Evolutionary conservation across 2,329 filamentous ascomycete genomes (phyloP).

Genomic region (Penicillium sclerotiorum): DNA sequence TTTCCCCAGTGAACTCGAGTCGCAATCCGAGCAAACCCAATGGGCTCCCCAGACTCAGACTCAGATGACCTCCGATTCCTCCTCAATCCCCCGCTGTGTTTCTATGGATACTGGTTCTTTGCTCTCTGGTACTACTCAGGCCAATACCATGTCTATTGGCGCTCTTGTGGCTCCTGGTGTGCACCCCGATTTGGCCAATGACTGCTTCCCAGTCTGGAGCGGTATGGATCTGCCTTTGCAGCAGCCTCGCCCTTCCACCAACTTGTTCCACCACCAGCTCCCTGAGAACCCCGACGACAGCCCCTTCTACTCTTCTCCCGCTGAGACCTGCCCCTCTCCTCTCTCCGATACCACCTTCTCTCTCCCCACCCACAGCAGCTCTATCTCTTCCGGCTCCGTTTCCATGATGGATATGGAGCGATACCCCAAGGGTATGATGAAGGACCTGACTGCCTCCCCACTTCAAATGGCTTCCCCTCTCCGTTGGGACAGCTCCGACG

Average conservation of each 20-base stretch:
- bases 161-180: slow-evolving; percentile 39
- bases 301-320: slow-evolving; percentile 46
- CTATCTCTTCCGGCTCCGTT: slow-evolving; percentile 37
- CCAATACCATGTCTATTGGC: slow-evolving; percentile 39
- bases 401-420: slow-evolving; percentile 40
- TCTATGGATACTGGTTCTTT: slow-evolving; percentile 26
- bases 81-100: slow-evolving; percentile 26
- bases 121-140: slow-evolving; percentile 30
- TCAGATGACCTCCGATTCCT: slow-evolving; percentile 24
- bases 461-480: slow-evolving; percentile 34
- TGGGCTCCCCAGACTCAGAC: slow-evolving; percentile 13
- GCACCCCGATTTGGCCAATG: slow-evolving; percentile 35
- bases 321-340: slow-evolving; percentile 49
- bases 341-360: slow-evolving; percentile 40
- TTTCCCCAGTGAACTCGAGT: slow-evolving; percentile 37
- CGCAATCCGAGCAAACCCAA: slow-evolving; percentile 31
- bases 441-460: slow-evolving; percentile 39
- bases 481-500: slow-evolving; percentile 38
- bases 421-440: slow-evolving; percentile 37
- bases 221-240: slow-evolving; percentile 39
- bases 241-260: slow-evolving; percentile 25
- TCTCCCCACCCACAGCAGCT: slow-evolving; percentile 34
- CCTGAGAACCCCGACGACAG: slow-evolving; percentile 43
- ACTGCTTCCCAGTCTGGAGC: slow-evolving; percentile 39
- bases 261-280: slow-evolving; percentile 36